phyloP scores from a whole-genome alignment of 2,329 filamentous ascomycete genomes.

The Exophiala sideris region DNA sequence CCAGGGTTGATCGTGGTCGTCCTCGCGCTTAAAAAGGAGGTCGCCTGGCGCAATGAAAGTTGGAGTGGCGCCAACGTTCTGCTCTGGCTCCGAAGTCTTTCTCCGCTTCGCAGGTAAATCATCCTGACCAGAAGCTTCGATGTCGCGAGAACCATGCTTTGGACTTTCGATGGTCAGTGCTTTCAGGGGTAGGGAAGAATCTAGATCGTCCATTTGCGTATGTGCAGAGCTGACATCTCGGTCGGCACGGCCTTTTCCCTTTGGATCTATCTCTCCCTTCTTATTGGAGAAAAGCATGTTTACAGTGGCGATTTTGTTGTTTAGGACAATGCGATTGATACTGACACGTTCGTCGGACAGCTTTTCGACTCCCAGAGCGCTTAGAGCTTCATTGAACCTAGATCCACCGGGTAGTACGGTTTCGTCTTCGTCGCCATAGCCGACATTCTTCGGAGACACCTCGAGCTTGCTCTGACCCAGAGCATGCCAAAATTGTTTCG shows the following conservation, averaged over 20 bases:
- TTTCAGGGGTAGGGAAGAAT: neutral
- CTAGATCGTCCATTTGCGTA: no score
- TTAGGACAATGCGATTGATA: neutral
- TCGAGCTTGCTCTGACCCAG: slow-evolving; percentile 14
- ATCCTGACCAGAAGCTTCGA: neutral
- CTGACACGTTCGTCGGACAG: neutral
- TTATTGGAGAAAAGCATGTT: neutral
- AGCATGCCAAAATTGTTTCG: slow-evolving; percentile 33
- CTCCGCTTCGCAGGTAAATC: slow-evolving; percentile 9
- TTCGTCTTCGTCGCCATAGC: neutral
- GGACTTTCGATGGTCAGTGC: neutral
- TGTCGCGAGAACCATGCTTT: neutral
- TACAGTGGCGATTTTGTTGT: neutral
- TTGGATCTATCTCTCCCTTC: no score
- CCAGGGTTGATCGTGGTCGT: no score
- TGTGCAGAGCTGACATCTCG: no score
- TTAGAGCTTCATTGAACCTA: neutral
- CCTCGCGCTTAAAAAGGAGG: no score
- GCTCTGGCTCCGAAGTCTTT: slow-evolving; percentile 10
- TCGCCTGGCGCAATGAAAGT: neutral
- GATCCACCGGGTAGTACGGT: neutral
- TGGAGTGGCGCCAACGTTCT: neutral
- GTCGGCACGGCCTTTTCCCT: no score
- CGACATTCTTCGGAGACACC: no score
- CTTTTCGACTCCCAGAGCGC: neutral